phyloP scores from a whole-genome alignment of 345 rosid genomes.

The Barbarea vulgaris region DNA sequence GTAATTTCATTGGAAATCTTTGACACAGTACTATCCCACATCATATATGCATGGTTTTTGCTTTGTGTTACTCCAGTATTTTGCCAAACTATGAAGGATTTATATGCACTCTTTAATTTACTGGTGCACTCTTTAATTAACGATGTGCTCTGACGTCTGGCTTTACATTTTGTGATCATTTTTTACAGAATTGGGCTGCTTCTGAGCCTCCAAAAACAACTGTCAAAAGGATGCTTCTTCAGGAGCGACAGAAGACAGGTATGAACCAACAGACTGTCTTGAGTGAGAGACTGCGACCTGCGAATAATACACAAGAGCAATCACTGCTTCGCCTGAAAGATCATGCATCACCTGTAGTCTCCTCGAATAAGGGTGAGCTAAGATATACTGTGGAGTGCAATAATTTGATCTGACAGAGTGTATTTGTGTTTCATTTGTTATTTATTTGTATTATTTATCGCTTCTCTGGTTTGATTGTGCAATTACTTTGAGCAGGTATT shows the following conservation, averaged over 20 bases:
- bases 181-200: constrained; percentile 77
- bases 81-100: constrained; percentile 1
- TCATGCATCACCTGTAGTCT: constrained; percentile 48
- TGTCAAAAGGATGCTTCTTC: constrained; percentile 79
- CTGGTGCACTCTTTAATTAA: background rate
- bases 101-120: constrained; percentile 1
- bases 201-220: constrained; percentile 94
- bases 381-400: constrained; percentile 25
- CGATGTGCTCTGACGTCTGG: constrained; percentile 3
- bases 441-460: background rate
- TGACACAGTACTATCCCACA: background rate
- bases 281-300: constrained; percentile 46
- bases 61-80: constrained; percentile 8
- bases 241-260: constrained; percentile 54
- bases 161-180: constrained; percentile 25
- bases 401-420: constrained; percentile 10
- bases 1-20: constrained; percentile 42
- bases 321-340: constrained; percentile 46
- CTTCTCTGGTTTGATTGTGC: constrained; percentile 20
- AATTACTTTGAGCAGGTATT: constrained; percentile 46
- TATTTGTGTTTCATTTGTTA: constrained; percentile 17
- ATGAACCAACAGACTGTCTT: constrained; percentile 43
- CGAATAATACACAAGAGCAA: constrained; percentile 39
- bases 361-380: constrained; percentile 57
- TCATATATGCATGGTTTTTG: background rate